Percentiles rank a stretch among this genome's conserved stretches.
Evolutionary conservation across 345 rosid genomes (phyloP).

Genomic region (Eucalyptus polyanthemos): DNA sequence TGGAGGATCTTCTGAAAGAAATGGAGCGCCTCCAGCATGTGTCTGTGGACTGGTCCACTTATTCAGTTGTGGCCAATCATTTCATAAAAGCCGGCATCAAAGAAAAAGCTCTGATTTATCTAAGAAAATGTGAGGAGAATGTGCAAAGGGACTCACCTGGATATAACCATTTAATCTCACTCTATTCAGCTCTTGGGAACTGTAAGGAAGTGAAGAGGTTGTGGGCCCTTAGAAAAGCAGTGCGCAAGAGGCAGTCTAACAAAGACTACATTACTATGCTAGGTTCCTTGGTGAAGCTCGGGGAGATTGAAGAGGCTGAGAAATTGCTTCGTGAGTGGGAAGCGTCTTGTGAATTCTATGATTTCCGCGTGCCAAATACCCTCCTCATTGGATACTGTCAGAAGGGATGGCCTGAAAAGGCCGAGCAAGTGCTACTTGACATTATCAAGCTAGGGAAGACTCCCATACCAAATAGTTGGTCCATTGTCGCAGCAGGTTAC

Average conservation of each 20-base stretch:
- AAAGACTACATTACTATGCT: constrained; percentile 45
- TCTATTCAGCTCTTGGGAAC: constrained; percentile 50
- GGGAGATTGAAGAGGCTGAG: constrained; percentile 49
- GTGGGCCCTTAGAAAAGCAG: constrained; percentile 48
- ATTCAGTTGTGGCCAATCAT: constrained; percentile 53
- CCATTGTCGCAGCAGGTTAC: constrained; percentile 35
- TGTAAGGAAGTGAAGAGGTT: constrained; percentile 48
- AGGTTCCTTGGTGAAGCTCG: constrained; percentile 57
- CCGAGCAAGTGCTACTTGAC: constrained; percentile 43
- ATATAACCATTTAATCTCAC: constrained; percentile 56
- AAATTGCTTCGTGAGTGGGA: constrained; percentile 51
- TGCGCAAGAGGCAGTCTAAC: constrained; percentile 49
- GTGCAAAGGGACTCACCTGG: constrained; percentile 52
- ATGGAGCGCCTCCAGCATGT: constrained; percentile 41
- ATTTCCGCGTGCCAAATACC: constrained; percentile 34
- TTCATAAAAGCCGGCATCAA: constrained; percentile 39
- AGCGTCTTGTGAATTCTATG: constrained; percentile 41
- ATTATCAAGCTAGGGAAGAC: constrained; percentile 29
- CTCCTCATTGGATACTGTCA: constrained; percentile 24
- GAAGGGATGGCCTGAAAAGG: constrained; percentile 31
- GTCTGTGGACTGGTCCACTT: constrained; percentile 66
- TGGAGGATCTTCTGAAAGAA: constrained; percentile 39
- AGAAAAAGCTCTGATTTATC: constrained; percentile 29
- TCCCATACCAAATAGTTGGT: constrained; percentile 55
- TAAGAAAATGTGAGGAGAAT: constrained; percentile 41